phyloP scores from a whole-genome alignment of 352 stramenopile genomes.

The Thraustochytrium sp. region DNA sequence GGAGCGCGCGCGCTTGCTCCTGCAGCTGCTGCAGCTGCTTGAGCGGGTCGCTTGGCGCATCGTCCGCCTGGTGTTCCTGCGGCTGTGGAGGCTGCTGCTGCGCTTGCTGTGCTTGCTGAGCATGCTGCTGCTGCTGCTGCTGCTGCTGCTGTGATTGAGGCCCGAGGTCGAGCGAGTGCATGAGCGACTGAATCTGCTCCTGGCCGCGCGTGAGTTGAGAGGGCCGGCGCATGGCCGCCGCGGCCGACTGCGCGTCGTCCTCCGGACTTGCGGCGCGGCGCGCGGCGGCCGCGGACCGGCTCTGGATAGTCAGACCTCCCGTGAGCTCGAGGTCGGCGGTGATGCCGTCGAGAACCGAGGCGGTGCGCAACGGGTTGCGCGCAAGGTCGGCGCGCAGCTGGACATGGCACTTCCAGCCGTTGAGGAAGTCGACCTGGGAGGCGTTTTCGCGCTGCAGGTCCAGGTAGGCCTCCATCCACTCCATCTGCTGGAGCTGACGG shows the following conservation, averaged over 20 bases:
- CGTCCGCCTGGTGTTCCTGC: no score
- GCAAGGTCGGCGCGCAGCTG: constrained; percentile 32
- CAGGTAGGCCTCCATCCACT: constrained; percentile 48
- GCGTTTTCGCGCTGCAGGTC: constrained; percentile 32
- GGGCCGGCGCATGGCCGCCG: neutral
- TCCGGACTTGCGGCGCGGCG: neutral
- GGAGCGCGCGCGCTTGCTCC: neutral
- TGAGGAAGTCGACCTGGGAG: constrained; percentile 46
- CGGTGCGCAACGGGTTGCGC: constrained; percentile 17
- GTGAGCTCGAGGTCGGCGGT: constrained; percentile 32
- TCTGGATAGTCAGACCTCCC: constrained; percentile 23
- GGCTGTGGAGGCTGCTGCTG: neutral
- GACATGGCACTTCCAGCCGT: constrained; percentile 46
- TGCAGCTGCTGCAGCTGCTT: neutral
- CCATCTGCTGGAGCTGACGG: constrained; percentile 46
- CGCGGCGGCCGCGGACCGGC: neutral
- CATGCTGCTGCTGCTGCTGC: neutral
- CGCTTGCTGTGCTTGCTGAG: neutral
- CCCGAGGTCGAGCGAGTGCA: constrained; percentile 12
- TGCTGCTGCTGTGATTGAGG: neutral
- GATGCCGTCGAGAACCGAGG: neutral
- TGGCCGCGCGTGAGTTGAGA: neutral
- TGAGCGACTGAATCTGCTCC: neutral
- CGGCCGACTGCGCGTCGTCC: neutral
- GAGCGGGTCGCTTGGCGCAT: no score